These are phyloP conservation scores for Diplodia intermedia DNA, from an alignment of 2,329 filamentous ascomycete species.

Conservation along the genomic window DNA sequence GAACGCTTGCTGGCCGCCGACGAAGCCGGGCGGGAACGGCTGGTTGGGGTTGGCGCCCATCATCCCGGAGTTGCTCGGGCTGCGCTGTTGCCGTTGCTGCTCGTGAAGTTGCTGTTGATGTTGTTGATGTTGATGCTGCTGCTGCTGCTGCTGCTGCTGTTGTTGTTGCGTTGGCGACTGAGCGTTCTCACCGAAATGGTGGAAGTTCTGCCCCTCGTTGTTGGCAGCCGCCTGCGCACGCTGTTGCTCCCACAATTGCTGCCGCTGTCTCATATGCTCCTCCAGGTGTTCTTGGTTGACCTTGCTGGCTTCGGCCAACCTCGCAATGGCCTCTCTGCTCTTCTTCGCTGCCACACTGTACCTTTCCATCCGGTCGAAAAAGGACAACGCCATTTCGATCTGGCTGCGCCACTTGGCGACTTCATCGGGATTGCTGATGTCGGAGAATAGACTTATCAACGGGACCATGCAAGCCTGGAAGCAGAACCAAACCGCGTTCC, in stretches of 20 bases:
- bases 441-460: slow-evolving; percentile 75
- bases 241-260: slow-evolving; percentile 12
- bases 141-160: slow-evolving; percentile 29
- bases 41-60: slow-evolving; percentile 25
- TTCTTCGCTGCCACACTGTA: slow-evolving; percentile 56
- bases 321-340: slow-evolving; percentile 51
- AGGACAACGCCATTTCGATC: slow-evolving; percentile 51
- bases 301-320: slow-evolving; percentile 52
- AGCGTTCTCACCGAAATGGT: slow-evolving; percentile 2
- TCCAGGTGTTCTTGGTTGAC: slow-evolving; percentile 28
- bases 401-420: slow-evolving; percentile 51
- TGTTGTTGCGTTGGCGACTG: neutral
- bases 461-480: slow-evolving; percentile 84
- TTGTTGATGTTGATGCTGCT: slow-evolving; percentile 5
- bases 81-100: slow-evolving; percentile 23
- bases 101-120: neutral
- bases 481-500: slow-evolving; percentile 83
- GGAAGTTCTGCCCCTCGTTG: slow-evolving; percentile 2
- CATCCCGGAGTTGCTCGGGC: slow-evolving; percentile 20
- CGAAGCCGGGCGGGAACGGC: neutral
- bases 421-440: slow-evolving; percentile 55
- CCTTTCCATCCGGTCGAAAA: slow-evolving; percentile 52
- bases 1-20: slow-evolving; percentile 21
- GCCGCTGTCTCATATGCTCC: slow-evolving; percentile 24
- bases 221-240: neutral